Conservation (phyloP, 2,329 filamentous ascomycete genomes). For the Cladosporium sp. region DNA sequence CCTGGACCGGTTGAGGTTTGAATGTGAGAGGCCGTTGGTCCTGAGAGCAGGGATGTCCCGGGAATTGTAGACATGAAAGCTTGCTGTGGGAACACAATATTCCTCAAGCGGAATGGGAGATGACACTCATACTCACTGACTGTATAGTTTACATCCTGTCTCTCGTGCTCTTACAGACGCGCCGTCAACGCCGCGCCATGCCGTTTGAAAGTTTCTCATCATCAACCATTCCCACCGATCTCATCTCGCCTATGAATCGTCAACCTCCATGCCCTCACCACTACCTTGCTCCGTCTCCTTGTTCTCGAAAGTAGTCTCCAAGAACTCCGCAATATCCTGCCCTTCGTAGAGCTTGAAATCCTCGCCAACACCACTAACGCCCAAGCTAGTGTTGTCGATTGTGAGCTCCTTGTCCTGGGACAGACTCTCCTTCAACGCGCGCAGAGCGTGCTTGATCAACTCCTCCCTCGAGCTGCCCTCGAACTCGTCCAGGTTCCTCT, state of each 20-base stretch:
- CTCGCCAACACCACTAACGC: constrained; percentile 81
- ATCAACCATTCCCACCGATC: background rate
- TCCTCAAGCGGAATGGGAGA: background rate
- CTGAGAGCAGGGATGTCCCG: too few species aligned
- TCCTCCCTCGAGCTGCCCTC: constrained; percentile 71
- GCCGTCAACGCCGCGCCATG: background rate
- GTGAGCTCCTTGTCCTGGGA: constrained; percentile 97
- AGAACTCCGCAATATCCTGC: constrained; percentile 76
- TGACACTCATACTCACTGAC: constrained; percentile 4
- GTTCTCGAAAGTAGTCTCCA: constrained; percentile 63
- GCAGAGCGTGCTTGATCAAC: constrained; percentile 82
- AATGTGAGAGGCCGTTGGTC: too few species aligned
- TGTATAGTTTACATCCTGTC: constrained; percentile 10
- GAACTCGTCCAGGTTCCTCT: constrained; percentile 85
- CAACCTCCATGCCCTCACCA: constrained; percentile 30
- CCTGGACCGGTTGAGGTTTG: too few species aligned
- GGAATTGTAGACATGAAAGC: too few species aligned
- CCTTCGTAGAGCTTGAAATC: constrained; percentile 89
- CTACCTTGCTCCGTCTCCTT: constrained; percentile 32
- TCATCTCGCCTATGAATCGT: constrained; percentile 14
- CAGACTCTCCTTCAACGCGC: constrained; percentile 89
- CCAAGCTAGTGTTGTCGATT: constrained; percentile 92
- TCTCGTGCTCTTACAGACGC: constrained; percentile 8
- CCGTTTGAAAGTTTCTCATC: background rate
- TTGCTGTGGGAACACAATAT: too few species aligned